Evolutionary conservation across 2,329 filamentous ascomycete genomes (phyloP).

Genomic region (Ceratocystis variospora): DNA sequence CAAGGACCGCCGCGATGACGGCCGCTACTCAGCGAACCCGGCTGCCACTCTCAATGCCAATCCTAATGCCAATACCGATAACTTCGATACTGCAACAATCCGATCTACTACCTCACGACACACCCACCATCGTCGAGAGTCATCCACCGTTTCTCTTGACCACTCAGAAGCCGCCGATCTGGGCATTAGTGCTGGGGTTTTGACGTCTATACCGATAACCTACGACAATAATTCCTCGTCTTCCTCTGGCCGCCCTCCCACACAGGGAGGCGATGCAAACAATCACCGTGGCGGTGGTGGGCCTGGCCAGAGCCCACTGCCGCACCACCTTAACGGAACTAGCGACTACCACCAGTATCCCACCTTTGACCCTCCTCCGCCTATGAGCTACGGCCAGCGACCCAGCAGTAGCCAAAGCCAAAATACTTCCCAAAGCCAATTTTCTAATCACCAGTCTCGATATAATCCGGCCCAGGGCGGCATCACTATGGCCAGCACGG

Average conservation of each 20-base stretch:
- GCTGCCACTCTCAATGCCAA: slow-evolving; percentile 46
- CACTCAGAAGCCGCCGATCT: slow-evolving; percentile 48
- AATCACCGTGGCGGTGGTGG: slow-evolving; percentile 49
- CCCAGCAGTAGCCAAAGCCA: slow-evolving; percentile 35
- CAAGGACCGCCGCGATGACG: slow-evolving; percentile 47
- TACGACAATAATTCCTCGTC: slow-evolving; percentile 51
- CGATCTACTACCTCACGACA: slow-evolving; percentile 18
- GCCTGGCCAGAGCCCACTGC: slow-evolving; percentile 54
- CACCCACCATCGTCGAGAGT: slow-evolving; percentile 52
- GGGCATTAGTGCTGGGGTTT: slow-evolving; percentile 63
- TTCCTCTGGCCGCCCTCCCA: slow-evolving; percentile 53
- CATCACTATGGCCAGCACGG: slow-evolving; percentile 57
- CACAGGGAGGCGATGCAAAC: slow-evolving; percentile 46
- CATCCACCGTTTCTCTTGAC: slow-evolving; percentile 59
- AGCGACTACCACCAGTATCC: slow-evolving; percentile 88
- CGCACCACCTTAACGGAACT: slow-evolving; percentile 70
- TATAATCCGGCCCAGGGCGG: slow-evolving; percentile 42
- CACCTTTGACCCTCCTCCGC: slow-evolving; percentile 44
- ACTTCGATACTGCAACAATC: slow-evolving; percentile 17
- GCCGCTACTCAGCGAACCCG: slow-evolving; percentile 41
- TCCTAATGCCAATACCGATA: slow-evolving; percentile 50
- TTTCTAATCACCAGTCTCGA: background rate
- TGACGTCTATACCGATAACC: slow-evolving; percentile 61
- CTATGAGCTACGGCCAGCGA: slow-evolving; percentile 26
- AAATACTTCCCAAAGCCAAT: slow-evolving; percentile 20